Evolutionary conservation across 2,329 filamentous ascomycete genomes (phyloP).

Genomic region (Ophioceras dolichostomum): DNA sequence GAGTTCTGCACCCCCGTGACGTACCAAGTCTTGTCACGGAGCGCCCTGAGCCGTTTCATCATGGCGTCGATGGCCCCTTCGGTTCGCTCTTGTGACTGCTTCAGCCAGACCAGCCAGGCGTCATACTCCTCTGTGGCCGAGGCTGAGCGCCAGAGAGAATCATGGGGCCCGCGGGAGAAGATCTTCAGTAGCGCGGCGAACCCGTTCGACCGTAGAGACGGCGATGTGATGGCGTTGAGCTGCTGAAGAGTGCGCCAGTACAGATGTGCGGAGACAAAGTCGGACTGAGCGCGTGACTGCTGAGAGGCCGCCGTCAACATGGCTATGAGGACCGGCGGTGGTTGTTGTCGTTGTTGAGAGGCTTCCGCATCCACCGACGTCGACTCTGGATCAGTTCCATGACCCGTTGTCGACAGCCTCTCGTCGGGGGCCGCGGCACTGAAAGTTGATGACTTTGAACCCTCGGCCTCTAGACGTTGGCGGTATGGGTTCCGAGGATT

Average conservation of each 20-base stretch:
- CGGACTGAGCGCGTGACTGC: constrained; percentile 65
- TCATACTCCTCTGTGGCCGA: constrained; percentile 68
- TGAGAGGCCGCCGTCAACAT: constrained; percentile 69
- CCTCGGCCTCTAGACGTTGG: constrained; percentile 12
- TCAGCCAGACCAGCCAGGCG: constrained; percentile 72
- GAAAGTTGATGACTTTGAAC: no score
- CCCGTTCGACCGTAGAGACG: constrained; percentile 52
- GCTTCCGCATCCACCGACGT: background rate
- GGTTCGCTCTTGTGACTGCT: constrained; percentile 68
- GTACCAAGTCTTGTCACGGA: constrained; percentile 98
- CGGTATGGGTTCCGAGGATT: constrained; percentile 38
- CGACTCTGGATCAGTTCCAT: no score
- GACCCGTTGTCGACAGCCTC: constrained; percentile 11
- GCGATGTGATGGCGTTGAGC: constrained; percentile 48
- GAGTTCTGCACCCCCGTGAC: constrained; percentile 89
- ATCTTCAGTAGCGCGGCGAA: constrained; percentile 63
- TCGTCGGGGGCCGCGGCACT: constrained; percentile 3
- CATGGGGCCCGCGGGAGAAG: constrained; percentile 58
- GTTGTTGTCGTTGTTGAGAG: constrained; percentile 11
- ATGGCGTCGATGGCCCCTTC: constrained; percentile 63
- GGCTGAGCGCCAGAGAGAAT: constrained; percentile 56
- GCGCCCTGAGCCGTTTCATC: constrained; percentile 58
- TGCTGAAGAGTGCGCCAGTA: constrained; percentile 78
- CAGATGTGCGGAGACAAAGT: constrained; percentile 72
- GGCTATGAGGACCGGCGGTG: constrained; percentile 43